Percentiles rank a stretch among this genome's conserved stretches.
Conservation (phyloP, 768 basidiomycete genomes). For the Cystofilobasidium capitatum region DNA sequence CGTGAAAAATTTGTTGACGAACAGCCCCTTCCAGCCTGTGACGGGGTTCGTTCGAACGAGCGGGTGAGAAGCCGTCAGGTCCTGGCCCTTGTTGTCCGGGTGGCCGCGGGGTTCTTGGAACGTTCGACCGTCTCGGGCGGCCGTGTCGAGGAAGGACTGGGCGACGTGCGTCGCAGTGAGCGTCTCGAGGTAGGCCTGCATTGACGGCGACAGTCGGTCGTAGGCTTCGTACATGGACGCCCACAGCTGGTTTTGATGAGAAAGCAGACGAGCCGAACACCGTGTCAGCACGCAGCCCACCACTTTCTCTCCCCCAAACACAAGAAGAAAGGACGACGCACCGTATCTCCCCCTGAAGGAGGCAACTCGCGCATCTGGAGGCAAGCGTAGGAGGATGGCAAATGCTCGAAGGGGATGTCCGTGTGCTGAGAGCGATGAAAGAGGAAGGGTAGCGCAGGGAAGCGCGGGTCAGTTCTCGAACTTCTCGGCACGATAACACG, state of each 20-base stretch:
- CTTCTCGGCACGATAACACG: conserved; percentile 21
- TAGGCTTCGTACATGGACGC: conserved; percentile 51
- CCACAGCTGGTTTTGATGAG: conserved; percentile 34
- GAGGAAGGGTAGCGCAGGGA: background rate
- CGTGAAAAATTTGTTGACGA: conserved; percentile 49
- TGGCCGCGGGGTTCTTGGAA: conserved; percentile 44
- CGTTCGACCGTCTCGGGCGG: conserved; percentile 35
- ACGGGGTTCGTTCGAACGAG: conserved; percentile 51
- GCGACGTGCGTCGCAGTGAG: conserved; percentile 50
- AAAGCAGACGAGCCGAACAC: background rate
- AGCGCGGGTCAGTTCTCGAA: conserved; percentile 35
- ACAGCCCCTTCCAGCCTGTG: conserved; percentile 52
- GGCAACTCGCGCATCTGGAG: conserved; percentile 39
- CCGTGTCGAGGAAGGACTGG: conserved; percentile 31
- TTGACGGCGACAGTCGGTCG: conserved; percentile 52
- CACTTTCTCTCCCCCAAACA: too few relatives aligned
- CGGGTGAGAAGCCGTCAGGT: conserved; percentile 48
- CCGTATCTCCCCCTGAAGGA: conserved; percentile 41
- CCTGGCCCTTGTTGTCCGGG: conserved; percentile 48
- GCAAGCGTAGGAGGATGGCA: conserved; percentile 54
- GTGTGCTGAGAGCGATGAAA: conserved; percentile 41
- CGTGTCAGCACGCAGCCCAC: too few relatives aligned
- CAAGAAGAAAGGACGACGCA: background rate
- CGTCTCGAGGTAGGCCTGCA: conserved; percentile 50
- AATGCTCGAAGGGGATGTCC: conserved; percentile 54